phyloP scores from a whole-genome alignment of 768 basidiomycete genomes.

The Leucogyrophana mollusca region DNA sequence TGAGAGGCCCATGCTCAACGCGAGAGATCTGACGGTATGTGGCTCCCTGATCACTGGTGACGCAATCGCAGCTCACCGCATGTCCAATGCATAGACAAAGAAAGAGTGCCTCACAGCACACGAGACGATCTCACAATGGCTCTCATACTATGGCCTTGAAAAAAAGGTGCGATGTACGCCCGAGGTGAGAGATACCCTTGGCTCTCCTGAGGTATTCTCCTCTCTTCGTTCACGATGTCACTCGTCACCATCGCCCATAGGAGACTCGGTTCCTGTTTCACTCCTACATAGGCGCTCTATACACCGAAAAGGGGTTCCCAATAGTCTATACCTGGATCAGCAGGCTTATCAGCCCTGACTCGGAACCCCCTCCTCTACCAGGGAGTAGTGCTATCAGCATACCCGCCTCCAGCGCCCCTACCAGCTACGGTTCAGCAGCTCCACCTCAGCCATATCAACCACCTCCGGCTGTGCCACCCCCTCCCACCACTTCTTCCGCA shows the following conservation, averaged over 20 bases:
- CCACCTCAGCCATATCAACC: constrained; percentile 18
- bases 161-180: constrained; percentile 51
- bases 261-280: constrained; percentile 56
- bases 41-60: not conserved
- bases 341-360: constrained; percentile 50
- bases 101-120: constrained; percentile 33
- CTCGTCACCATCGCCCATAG: constrained; percentile 30
- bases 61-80: constrained; percentile 3
- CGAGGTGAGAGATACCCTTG: constrained; percentile 33
- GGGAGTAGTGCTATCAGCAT: constrained; percentile 10
- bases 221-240: not conserved
- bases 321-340: constrained; percentile 59
- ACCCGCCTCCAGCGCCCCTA: constrained; percentile 8
- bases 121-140: constrained; percentile 45
- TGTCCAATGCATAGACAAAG: constrained; percentile 17
- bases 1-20: constrained; percentile 41
- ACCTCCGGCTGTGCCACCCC: constrained; percentile 15
- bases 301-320: constrained; percentile 50
- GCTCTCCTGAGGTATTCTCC: constrained; percentile 33
- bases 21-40: constrained; percentile 45
- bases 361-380: constrained; percentile 20
- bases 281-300: constrained; percentile 67
- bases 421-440: constrained; percentile 16
- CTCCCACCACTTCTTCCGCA: constrained; percentile 7
- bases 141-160: constrained; percentile 49